Evolutionary conservation across 768 basidiomycete species (phyloP).

Genomic region (Pulveroboletus frians): DNA sequence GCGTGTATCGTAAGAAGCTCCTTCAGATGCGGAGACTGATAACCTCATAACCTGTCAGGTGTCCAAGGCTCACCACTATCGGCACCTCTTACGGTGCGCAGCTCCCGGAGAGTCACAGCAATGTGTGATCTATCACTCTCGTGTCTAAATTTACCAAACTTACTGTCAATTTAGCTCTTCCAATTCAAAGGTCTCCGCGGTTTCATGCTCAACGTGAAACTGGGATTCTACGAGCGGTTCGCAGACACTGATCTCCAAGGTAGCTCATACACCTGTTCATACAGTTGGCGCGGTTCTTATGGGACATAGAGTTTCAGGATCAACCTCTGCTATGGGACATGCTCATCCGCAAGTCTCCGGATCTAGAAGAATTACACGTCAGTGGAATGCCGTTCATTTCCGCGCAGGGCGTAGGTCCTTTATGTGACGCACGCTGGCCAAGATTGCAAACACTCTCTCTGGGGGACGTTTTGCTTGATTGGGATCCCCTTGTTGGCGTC

Average conservation of each 20-base stretch:
- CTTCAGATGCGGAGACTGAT: not conserved
- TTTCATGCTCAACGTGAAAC: slow-evolving; percentile 57
- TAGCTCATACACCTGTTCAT: slow-evolving; percentile 18
- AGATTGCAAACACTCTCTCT: slow-evolving; percentile 53
- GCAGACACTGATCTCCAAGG: slow-evolving; percentile 52
- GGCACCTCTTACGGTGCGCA: slow-evolving; percentile 58
- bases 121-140: slow-evolving; percentile 41
- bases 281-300: slow-evolving; percentile 2
- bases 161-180: slow-evolving; percentile 46
- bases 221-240: slow-evolving; percentile 57
- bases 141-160: not conserved
- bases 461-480: slow-evolving; percentile 63
- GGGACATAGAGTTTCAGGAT: slow-evolving; percentile 18
- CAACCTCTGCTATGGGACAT: slow-evolving; percentile 55
- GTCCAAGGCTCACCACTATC: slow-evolving; percentile 58
- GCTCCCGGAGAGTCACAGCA: slow-evolving; percentile 53
- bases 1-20: slow-evolving; percentile 49
- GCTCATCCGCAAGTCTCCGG: slow-evolving; percentile 59
- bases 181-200: slow-evolving; percentile 59
- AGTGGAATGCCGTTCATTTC: slow-evolving; percentile 25
- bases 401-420: slow-evolving; percentile 45
- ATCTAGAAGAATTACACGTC: slow-evolving; percentile 61
- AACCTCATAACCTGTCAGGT: slow-evolving; percentile 36
- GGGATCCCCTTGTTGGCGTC: slow-evolving; percentile 37
- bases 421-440: slow-evolving; percentile 65